Conservation (phyloP, 805 yeast species). For the Scheffersomyces stipitis region DNA sequence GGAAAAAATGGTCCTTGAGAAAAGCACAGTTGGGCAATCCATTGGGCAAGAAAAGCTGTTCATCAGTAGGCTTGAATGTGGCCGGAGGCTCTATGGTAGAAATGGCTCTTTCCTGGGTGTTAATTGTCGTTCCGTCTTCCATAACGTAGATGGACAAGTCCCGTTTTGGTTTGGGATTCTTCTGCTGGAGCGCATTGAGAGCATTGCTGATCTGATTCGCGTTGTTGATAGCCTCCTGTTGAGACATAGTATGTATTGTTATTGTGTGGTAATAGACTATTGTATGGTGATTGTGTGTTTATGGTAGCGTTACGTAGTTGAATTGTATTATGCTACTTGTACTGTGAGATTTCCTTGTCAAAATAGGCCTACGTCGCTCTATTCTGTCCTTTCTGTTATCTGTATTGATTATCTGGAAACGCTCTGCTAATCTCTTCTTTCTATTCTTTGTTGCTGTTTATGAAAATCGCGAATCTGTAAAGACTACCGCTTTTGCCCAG, state of each 20-base stretch:
- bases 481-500: too few species aligned
- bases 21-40: slow-evolving; percentile 75
- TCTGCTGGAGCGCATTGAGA: slow-evolving; percentile 54
- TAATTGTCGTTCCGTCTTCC: slow-evolving; percentile 57
- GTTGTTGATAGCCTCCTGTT: slow-evolving; percentile 25
- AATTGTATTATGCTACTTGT: too few species aligned
- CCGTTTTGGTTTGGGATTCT: slow-evolving; percentile 23
- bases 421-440: too few species aligned
- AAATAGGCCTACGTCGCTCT: too few species aligned
- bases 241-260: slow-evolving; percentile 2
- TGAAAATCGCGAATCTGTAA: too few species aligned
- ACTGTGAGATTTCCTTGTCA: too few species aligned
- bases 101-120: slow-evolving; percentile 60
- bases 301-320: too few species aligned
- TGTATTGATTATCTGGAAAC: too few species aligned
- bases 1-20: slow-evolving; percentile 67
- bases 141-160: slow-evolving; percentile 49
- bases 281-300: too few species aligned
- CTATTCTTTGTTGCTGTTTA: too few species aligned
- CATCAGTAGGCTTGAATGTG: slow-evolving; percentile 60
- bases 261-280: too few species aligned
- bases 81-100: slow-evolving; percentile 67
- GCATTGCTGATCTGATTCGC: slow-evolving; percentile 66
- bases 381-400: too few species aligned
- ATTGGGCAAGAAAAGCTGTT: slow-evolving; percentile 57